phyloP scores from a whole-genome alignment of 106 monocot genomes.

The Agapanthus africanus region DNA sequence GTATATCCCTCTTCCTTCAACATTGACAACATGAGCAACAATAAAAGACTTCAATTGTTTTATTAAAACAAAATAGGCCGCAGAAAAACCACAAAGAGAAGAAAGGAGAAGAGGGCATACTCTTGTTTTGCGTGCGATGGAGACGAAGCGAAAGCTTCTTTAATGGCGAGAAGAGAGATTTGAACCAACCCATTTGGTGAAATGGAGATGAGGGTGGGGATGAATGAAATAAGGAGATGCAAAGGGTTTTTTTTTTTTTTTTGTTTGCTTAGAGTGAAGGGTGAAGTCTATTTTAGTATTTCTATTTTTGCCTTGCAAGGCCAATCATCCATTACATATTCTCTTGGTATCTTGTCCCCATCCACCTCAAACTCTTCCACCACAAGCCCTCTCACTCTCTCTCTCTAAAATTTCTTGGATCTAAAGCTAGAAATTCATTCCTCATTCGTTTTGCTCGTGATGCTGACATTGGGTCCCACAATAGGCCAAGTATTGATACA shows the following conservation, averaged over 20 bases:
- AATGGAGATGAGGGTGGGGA: neutral
- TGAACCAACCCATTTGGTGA: conserved; percentile 16
- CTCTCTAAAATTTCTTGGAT: no score
- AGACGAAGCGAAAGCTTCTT: conserved; percentile 19
- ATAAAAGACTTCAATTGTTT: neutral
- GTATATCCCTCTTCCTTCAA: conserved; percentile 75
- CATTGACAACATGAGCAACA: neutral
- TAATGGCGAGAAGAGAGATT: conserved; percentile 18
- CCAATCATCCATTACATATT: conserved; percentile 32
- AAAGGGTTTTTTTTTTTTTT: neutral
- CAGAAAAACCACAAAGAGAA: neutral
- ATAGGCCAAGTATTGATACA: no score
- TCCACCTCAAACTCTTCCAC: conserved; percentile 25
- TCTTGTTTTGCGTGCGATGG: conserved; percentile 25
- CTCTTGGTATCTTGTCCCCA: conserved; percentile 38
- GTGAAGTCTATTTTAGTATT: conserved; percentile 38
- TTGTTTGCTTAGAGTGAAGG: conserved; percentile 20
- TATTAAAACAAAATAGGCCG: neutral
- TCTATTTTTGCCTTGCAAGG: conserved; percentile 18
- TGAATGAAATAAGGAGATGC: neutral
- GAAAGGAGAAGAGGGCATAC: neutral
- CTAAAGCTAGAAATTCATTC: no score
- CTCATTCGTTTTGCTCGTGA: no score
- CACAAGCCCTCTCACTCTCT: conserved; percentile 17
- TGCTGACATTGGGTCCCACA: no score